Evolutionary conservation across 495 filamentous ascomycete species (phyloP), one percentile per base, ranked within the genome.

Genomic region (Aspergillus cavernicola): DNA sequence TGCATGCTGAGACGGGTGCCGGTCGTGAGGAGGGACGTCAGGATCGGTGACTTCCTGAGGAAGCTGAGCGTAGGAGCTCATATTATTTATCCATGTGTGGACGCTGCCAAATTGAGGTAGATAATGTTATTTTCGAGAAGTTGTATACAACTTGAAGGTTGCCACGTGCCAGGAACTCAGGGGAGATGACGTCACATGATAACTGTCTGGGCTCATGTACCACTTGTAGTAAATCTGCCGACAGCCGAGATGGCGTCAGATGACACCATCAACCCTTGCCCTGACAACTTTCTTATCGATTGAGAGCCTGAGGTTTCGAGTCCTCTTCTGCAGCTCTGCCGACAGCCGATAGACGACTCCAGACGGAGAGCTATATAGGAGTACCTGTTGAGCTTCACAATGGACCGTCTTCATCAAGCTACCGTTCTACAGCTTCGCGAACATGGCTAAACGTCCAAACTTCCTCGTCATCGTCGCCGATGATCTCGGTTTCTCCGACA

Each of bases 401-500:
- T 46, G 12, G 33, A 41, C 35, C 35, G 11, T 31, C n/a, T 12
- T 2, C 3, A 18, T 28, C 23, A 6, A n/a, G n/a, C n/a, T n/a
- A n/a, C n/a, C n/a, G n/a, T n/a, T 19, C 26, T 15, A 8, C 13
- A 9, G 23, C 15, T 22, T 4, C 28, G 9, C 6, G 26, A 46
- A 33, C 5, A 33, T 12, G 28, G 28, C 28, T 11, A 79, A 79
- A 66, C 77, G 76, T 11, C 82, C 82, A 13, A 85, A 84, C 58
- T 83, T 86, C 66, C 77, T 85, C 54, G 71, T 86, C 55, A 71
- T 83, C 46, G 73, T 83, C 38, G 81, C 80, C 47, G 82, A 86
- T 61, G 82, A 86, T 58, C 69, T 85, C 10, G 79, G 83, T 36
- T 87, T 82, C 72, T 81, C 76, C 18, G 83, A 85, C 54, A 73